A percentile compares a stretch with the other conserved stretches of the same genome.
Conservation (phyloP, 2,329 filamentous ascomycete genomes). For the Aspergillus pseudonomiae region DNA sequence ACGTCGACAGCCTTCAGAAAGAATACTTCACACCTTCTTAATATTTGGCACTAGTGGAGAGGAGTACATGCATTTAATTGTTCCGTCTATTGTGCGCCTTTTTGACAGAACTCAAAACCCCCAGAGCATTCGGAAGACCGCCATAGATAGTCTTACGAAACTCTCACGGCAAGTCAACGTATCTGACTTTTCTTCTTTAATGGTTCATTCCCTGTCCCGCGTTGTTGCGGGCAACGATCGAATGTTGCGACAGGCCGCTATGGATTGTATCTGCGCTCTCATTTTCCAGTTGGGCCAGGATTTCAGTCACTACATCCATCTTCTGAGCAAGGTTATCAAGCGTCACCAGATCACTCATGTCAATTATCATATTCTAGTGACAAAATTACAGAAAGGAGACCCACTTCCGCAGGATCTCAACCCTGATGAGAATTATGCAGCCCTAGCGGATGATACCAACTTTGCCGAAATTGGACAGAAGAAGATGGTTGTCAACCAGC, state of each 20-base stretch:
- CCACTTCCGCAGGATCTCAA: slow-evolving; percentile 93
- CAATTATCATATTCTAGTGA: slow-evolving; percentile 90
- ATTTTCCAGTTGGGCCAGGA: slow-evolving; percentile 96
- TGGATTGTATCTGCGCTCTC: slow-evolving; percentile 92
- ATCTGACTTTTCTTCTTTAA: slow-evolving; percentile 93
- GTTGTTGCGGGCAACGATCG: slow-evolving; percentile 75
- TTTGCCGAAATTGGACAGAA: slow-evolving; percentile 85
- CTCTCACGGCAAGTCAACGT: slow-evolving; percentile 96
- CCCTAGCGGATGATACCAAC: slow-evolving; percentile 76
- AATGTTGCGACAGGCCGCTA: slow-evolving; percentile 74
- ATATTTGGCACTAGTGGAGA: slow-evolving; percentile 95
- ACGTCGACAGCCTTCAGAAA: slow-evolving; percentile 80
- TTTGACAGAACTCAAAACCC: slow-evolving; percentile 90
- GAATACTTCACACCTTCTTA: slow-evolving; percentile 90
- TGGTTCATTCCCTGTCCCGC: slow-evolving; percentile 88
- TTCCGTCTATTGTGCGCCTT: slow-evolving; percentile 89
- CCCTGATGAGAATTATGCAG: slow-evolving; percentile 77
- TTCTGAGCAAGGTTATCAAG: slow-evolving; percentile 83
- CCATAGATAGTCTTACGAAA: slow-evolving; percentile 92
- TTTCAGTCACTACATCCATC: slow-evolving; percentile 90
- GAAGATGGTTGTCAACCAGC: slow-evolving; percentile 95
- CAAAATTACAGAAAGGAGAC: slow-evolving; percentile 92
- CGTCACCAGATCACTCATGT: slow-evolving; percentile 81
- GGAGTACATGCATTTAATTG: slow-evolving; percentile 99
- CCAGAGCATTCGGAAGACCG: slow-evolving; percentile 75